Conservation (phyloP, 805 yeast genomes). For the Torulaspora quercuum region DNA sequence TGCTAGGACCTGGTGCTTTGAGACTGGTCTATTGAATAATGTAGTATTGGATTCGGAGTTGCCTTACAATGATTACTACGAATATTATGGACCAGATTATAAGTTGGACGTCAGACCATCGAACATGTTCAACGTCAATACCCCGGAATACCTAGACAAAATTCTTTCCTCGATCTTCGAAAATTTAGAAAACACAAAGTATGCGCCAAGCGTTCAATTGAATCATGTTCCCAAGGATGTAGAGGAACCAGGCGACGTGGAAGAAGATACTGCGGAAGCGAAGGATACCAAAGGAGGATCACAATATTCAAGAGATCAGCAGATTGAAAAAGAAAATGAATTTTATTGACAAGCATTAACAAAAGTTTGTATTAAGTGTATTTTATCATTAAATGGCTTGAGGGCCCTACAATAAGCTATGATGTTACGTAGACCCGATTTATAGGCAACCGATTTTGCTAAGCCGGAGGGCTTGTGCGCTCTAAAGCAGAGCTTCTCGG, state of each 20-base stretch:
- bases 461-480: too few relatives aligned
- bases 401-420: too few relatives aligned
- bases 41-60: conserved; percentile 61
- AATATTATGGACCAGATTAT: conserved; percentile 96
- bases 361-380: conserved; percentile 8
- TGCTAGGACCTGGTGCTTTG: conserved; percentile 92
- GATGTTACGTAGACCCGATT: too few relatives aligned
- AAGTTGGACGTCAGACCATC: conserved; percentile 91
- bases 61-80: conserved; percentile 95
- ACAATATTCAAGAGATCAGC: conserved; percentile 73
- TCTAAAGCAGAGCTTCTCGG: too few relatives aligned
- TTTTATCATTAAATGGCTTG: too few relatives aligned
- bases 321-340: conserved; percentile 69
- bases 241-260: conserved; percentile 83
- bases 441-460: too few relatives aligned
- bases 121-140: conserved; percentile 94
- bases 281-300: conserved; percentile 92
- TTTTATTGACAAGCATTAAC: conserved; percentile 42
- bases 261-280: conserved; percentile 75
- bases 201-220: conserved; percentile 96
- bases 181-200: conserved; percentile 84
- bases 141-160: conserved; percentile 86
- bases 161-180: conserved; percentile 70
- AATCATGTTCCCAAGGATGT: conserved; percentile 82
- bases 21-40: conserved; percentile 76